Percentiles rank a stretch among this genome's conserved stretches.
Evolutionary conservation across 345 rosid genomes (phyloP).

Genomic region (Theobroma cacao): DNA sequence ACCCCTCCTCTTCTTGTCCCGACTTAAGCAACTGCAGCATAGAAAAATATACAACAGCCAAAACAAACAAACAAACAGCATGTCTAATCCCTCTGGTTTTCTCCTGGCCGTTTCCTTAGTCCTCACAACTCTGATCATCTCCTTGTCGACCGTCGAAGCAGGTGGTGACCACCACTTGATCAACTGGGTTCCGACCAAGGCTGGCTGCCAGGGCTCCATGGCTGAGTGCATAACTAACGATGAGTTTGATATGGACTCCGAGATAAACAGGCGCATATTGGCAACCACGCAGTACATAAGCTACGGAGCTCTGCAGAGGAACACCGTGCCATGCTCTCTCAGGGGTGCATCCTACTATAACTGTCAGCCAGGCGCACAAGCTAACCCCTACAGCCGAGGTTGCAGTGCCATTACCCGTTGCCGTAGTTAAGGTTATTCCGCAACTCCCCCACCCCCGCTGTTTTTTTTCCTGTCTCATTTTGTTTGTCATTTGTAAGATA

Average conservation of each 20-base stretch:
- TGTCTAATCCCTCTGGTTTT: conserved; percentile 35
- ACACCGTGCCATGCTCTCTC: conserved; percentile 71
- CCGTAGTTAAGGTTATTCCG: conserved; percentile 39
- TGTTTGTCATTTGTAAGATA: conserved; percentile 6
- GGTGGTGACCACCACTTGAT: conserved; percentile 27
- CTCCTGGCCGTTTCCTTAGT: conserved; percentile 23
- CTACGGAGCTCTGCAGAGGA: conserved; percentile 62
- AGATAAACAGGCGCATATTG: conserved; percentile 61
- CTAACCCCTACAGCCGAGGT: conserved; percentile 80
- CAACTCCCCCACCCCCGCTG: too few relatives aligned
- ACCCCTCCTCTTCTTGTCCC: background rate
- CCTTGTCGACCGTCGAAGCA: conserved; percentile 22
- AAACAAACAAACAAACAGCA: conserved; percentile 17
- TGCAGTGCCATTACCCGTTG: conserved; percentile 75
- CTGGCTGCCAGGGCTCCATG: conserved; percentile 49
- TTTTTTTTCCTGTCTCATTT: background rate
- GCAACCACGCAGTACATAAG: conserved; percentile 69
- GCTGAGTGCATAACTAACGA: conserved; percentile 51
- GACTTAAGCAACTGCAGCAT: background rate
- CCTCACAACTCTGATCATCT: conserved; percentile 24
- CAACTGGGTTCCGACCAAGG: conserved; percentile 37
- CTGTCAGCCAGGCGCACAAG: conserved; percentile 67
- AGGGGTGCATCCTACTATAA: conserved; percentile 90
- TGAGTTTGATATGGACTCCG: conserved; percentile 58
- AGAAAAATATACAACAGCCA: background rate